Evolutionary conservation across 768 basidiomycete species (phyloP).

Genomic region (Megacollybia marginata): DNA sequence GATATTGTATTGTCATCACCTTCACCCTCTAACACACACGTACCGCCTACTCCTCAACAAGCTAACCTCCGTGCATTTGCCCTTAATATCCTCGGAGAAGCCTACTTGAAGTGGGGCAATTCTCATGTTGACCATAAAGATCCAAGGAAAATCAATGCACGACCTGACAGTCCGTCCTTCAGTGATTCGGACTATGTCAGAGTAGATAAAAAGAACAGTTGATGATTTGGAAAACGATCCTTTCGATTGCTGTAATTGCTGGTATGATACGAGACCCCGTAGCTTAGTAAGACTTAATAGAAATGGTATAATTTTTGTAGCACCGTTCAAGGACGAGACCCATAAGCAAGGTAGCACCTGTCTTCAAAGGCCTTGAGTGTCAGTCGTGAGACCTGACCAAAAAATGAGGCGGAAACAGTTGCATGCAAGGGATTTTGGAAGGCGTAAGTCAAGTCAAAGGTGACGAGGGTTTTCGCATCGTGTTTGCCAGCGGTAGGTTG

Average conservation of each 20-base stretch:
- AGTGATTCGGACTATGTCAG: conserved; percentile 74
- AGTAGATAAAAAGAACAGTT: conserved; percentile 67
- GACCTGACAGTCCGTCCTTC: neutral
- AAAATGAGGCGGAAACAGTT: conserved; percentile 74
- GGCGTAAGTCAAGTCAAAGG: conserved; percentile 76
- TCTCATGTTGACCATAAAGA: neutral
- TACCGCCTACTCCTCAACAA: conserved; percentile 31
- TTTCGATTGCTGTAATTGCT: too few relatives aligned
- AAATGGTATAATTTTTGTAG: neutral
- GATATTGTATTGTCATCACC: conserved; percentile 68
- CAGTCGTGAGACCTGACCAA: conserved; percentile 77
- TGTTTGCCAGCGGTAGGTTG: conserved; percentile 33
- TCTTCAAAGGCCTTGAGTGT: conserved; percentile 94
- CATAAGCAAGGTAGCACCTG: conserved; percentile 70
- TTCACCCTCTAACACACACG: conserved; percentile 42
- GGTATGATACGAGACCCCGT: too few relatives aligned
- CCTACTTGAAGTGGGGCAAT: conserved; percentile 48
- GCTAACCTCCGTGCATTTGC: conserved; percentile 71
- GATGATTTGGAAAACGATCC: conserved; percentile 10
- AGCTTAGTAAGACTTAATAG: too few relatives aligned
- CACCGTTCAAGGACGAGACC: conserved; percentile 25
- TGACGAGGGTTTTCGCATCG: conserved; percentile 39
- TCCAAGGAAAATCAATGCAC: neutral
- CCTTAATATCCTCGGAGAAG: conserved; percentile 78
- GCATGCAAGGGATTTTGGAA: conserved; percentile 87